Percentiles rank a stretch among this genome's conserved stretches.
Conservation (phyloP, 164 flowering plant genomes). For the Stephania yunnanensis region DNA sequence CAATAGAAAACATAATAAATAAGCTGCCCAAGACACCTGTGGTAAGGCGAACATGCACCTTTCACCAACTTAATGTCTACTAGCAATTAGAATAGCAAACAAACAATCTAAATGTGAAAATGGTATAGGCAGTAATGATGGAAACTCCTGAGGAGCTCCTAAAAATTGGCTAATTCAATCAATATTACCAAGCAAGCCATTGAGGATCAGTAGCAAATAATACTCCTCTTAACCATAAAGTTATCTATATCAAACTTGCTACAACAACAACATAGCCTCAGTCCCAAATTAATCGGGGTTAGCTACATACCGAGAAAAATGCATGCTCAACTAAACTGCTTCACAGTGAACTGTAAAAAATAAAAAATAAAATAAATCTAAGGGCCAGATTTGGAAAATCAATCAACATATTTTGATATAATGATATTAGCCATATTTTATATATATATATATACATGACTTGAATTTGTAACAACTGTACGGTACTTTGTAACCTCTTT, state of each 20-base stretch:
- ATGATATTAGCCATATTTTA: no score
- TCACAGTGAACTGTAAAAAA: no score
- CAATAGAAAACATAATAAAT: conserved; percentile 32
- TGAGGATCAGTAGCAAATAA: not conserved
- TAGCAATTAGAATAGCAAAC: no score
- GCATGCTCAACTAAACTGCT: not conserved
- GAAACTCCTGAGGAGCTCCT: conserved; percentile 66
- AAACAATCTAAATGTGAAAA: conserved; percentile 44
- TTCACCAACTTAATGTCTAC: no score
- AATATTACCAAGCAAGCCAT: not conserved
- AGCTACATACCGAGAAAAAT: no score
- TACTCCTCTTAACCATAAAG: not conserved
- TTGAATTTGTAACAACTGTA: not conserved
- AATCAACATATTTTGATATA: not conserved
- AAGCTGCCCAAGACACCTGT: conserved; percentile 68
- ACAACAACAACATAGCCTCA: no score
- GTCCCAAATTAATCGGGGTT: no score
- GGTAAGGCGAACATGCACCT: no score
- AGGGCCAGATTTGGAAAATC: not conserved
- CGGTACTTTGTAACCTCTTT: not conserved
- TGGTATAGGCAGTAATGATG: conserved; percentile 87
- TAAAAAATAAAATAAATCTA: no score
- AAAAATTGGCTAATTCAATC: no score
- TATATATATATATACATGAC: no score
- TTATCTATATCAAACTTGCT: not conserved